Evolutionary conservation across 2,329 filamentous ascomycete genomes (phyloP).

Genomic region (Aspergillus pseudoglaucus): DNA sequence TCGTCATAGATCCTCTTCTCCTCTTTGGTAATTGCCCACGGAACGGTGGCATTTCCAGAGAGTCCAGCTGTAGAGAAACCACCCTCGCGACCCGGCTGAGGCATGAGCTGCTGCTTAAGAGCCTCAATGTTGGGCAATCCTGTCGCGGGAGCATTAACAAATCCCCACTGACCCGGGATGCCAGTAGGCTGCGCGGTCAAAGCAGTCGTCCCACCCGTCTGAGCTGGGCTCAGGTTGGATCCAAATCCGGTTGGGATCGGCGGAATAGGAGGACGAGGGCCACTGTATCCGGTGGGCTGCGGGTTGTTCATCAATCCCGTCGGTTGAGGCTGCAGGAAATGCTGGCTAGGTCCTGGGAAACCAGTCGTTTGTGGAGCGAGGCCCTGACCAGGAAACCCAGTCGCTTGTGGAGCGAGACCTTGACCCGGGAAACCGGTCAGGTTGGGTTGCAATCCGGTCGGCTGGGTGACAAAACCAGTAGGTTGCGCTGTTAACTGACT

Average conservation of each 20-base stretch:
- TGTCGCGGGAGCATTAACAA: conserved; percentile 85
- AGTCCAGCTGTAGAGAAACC: conserved; percentile 79
- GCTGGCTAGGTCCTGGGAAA: conserved; percentile 27
- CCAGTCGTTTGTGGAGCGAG: conserved; percentile 35
- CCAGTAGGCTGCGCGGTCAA: conserved; percentile 94
- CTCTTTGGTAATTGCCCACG: conserved; percentile 97
- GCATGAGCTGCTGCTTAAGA: conserved; percentile 92
- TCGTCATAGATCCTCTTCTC: conserved; percentile 96
- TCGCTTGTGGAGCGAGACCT: conserved; percentile 30
- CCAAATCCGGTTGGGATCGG: conserved; percentile 74
- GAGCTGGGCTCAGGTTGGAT: conserved; percentile 52
- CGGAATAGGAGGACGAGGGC: conserved; percentile 71
- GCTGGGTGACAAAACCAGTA: conserved; percentile 50
- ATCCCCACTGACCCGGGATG: conserved; percentile 90
- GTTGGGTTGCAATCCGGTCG: conserved; percentile 61
- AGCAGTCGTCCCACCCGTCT: conserved; percentile 62
- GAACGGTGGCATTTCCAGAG: conserved; percentile 88
- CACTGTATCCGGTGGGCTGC: conserved; percentile 72
- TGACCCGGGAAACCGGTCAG: conserved; percentile 42
- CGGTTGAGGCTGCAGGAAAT: conserved; percentile 59
- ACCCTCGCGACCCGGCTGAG: conserved; percentile 84
- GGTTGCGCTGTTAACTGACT: conserved; percentile 50
- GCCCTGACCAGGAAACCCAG: conserved; percentile 37
- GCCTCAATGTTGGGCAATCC: conserved; percentile 92
- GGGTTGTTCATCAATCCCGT: conserved; percentile 67